Base-by-base conservation (phyloP, 768 basidiomycete species). In the Flagelloscypha sp. region DNA sequence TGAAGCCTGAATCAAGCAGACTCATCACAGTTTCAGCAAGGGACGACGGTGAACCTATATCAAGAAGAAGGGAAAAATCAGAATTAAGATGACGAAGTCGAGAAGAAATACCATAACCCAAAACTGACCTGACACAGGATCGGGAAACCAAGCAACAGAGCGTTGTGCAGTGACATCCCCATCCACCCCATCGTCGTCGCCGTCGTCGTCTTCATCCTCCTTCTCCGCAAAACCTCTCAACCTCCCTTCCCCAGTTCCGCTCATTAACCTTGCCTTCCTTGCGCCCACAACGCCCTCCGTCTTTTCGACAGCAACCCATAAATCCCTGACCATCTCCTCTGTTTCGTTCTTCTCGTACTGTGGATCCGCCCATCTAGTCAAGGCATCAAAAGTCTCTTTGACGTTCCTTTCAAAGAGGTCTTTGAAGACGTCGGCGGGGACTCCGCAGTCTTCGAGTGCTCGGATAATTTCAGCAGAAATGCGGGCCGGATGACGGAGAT, bases 121-220 rank as follows among this genome's bases (percentile, higher is more conserved):
- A n/a, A n/a, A n/a, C n/a, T n/a, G n/a, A n/a, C n/a, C 80, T 32
- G 76, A 77, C 20, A 74, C 56, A 16, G 73, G 65, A 40, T 84
- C 79, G n/a, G 58, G 61, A 77, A 78, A 82, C 78, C 79, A 82
- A 1, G 79, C 76, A 13, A 60, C 57, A n/a, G 79, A 80, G 2
- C 56, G 54, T 27, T 68, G 61, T 2, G 48, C 48, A 2, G 48
- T 44, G 6, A 44, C 44, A 6, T 45, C 27, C 10, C 42, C 36
- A 11, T 55, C 44, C 12, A 54, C 44, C 9, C 45, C 52, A 25
- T 65, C 65, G 37, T 62, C 63, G 23, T 70, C 65, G 6, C 61
- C 57, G 1, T 43, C 47, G 5, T 66, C 66, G 7, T 52, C 47
- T 11, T 67, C 68, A 3, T 61, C 59, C 15, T 43, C 48, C n/a